phyloP scores from a whole-genome alignment of 257 asterid genomes.

The Gardenia jasminoides region DNA sequence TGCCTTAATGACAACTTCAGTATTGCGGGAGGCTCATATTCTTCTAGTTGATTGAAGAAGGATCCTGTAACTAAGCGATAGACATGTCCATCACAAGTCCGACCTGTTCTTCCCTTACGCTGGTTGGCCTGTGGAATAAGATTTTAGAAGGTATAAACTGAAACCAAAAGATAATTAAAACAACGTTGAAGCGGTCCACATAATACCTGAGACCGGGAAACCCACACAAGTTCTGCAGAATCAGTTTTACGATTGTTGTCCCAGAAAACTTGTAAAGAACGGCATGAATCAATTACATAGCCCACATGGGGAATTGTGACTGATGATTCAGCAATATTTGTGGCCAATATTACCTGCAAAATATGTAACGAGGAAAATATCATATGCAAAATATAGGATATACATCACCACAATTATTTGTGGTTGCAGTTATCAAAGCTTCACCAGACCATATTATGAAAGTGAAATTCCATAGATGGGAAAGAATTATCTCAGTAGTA shows the following conservation, averaged over 20 bases:
- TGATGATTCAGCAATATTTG: conserved; percentile 97
- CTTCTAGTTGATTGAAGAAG: conserved; percentile 66
- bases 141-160: conserved; percentile 16
- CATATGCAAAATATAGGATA: conserved; percentile 6
- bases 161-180: conserved; percentile 13
- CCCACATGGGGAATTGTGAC: conserved; percentile 98
- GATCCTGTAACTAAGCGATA: conserved; percentile 79
- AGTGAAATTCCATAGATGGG: not conserved
- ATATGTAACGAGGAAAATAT: conserved; percentile 8
- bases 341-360: conserved; percentile 86
- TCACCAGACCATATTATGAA: not conserved
- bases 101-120: conserved; percentile 93
- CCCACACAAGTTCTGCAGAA: conserved; percentile 87
- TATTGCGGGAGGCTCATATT: conserved; percentile 84
- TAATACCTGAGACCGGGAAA: conserved; percentile 90
- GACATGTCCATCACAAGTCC: conserved; percentile 89
- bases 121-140: conserved; percentile 73
- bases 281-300: conserved; percentile 93
- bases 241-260: conserved; percentile 63
- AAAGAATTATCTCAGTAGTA: too few species aligned
- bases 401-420: not conserved
- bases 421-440: not conserved
- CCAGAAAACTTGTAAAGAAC: conserved; percentile 96
- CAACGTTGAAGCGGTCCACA: conserved; percentile 16
- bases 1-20: conserved; percentile 71